phyloP scores from a whole-genome alignment of 495 filamentous ascomycete species.

The Hypoxylon rickii region DNA sequence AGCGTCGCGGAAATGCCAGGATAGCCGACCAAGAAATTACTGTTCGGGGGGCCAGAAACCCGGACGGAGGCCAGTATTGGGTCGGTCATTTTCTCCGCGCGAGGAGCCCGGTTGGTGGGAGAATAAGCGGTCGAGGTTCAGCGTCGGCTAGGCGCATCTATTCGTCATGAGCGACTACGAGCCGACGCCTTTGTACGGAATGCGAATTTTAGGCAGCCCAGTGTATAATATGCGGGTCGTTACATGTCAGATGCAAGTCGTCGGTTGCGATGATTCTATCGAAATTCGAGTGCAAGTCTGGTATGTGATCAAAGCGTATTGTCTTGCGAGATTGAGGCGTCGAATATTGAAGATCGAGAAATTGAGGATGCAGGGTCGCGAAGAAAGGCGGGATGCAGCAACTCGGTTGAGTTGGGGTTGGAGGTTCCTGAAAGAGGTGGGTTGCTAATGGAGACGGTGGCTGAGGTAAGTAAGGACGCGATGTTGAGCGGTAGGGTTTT shows the following conservation, averaged over 20 bases:
- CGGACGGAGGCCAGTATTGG: slow-evolving; percentile 90
- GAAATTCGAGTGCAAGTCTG: neutral
- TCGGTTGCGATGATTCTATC: neutral
- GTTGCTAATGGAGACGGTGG: slow-evolving; percentile 28
- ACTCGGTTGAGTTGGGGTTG: slow-evolving; percentile 8
- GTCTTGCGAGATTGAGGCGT: neutral
- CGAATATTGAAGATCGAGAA: slow-evolving; percentile 10
- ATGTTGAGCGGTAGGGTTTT: slow-evolving; percentile 3
- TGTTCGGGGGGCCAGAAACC: slow-evolving; percentile 96
- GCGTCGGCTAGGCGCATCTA: slow-evolving; percentile 36
- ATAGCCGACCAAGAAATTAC: slow-evolving; percentile 94
- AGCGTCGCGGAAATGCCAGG: slow-evolving; percentile 97
- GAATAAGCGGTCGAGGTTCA: slow-evolving; percentile 16
- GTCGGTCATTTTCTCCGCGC: slow-evolving; percentile 39
- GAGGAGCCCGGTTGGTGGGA: slow-evolving; percentile 26
- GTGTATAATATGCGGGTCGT: slow-evolving; percentile 4
- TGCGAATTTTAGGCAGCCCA: slow-evolving; percentile 23
- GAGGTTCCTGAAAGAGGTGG: slow-evolving; percentile 6
- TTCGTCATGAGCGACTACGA: slow-evolving; percentile 33
- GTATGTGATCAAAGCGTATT: slow-evolving; percentile 4
- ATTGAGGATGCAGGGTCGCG: slow-evolving; percentile 16
- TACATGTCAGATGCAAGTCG: slow-evolving; percentile 26
- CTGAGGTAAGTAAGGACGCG: slow-evolving; percentile 24
- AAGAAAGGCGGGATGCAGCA: slow-evolving; percentile 17
- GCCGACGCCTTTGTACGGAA: slow-evolving; percentile 33